phyloP scores from a whole-genome alignment of 805 yeast genomes.

The Candida odintsovae region DNA sequence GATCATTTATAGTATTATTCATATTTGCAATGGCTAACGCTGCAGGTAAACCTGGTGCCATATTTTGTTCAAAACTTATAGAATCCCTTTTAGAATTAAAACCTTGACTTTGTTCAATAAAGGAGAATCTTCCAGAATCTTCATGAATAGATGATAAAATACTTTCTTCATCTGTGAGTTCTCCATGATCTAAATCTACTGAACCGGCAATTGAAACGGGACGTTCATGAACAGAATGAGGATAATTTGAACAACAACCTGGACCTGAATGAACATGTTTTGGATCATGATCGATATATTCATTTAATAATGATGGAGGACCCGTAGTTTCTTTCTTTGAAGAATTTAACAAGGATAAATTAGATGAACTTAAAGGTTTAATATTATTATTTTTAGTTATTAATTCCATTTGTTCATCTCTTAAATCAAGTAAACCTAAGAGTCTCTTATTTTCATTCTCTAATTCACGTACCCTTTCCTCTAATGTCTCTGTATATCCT shows the following conservation, averaged over 20 bases:
- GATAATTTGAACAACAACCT: slow-evolving; percentile 49
- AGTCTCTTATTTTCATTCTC: slow-evolving; percentile 76
- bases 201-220: slow-evolving; percentile 67
- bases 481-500: slow-evolving; percentile 87
- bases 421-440: slow-evolving; percentile 53
- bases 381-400: slow-evolving; percentile 23
- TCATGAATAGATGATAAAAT: slow-evolving; percentile 20
- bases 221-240: slow-evolving; percentile 48
- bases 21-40: slow-evolving; percentile 56
- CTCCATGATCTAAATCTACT: slow-evolving; percentile 40
- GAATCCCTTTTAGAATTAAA: slow-evolving; percentile 10
- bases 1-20: slow-evolving; percentile 22
- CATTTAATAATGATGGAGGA: slow-evolving; percentile 7
- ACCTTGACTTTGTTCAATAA: neutral
- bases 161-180: slow-evolving; percentile 43
- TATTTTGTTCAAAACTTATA: slow-evolving; percentile 54
- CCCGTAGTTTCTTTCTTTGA: slow-evolving; percentile 5
- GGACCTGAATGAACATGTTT: slow-evolving; percentile 43
- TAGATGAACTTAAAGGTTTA: slow-evolving; percentile 28
- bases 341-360: slow-evolving; percentile 27
- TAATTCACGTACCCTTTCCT: slow-evolving; percentile 79
- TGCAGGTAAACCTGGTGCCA: slow-evolving; percentile 76
- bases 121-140: neutral
- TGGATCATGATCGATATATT: slow-evolving; percentile 21
- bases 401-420: slow-evolving; percentile 56